Evolutionary conservation across 345 rosid species (phyloP), one percentile per base, ranked within the genome.

Genomic region (Laguncularia racemosa): DNA sequence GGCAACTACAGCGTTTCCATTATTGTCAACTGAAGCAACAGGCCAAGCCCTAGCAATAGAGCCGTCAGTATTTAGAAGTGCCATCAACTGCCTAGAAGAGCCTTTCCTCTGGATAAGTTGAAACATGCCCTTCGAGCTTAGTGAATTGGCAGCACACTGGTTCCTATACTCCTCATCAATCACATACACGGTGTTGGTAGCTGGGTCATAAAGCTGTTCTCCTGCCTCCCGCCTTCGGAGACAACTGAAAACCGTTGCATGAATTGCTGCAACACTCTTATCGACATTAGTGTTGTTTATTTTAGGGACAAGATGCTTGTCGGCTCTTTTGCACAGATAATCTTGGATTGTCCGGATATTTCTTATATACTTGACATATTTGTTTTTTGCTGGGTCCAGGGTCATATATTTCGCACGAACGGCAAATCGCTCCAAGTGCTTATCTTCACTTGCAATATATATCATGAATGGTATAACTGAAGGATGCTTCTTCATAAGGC

Each of bases 351-450:
- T 88, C 71, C 99, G 82, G 61, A 95, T 95, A 66, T 95, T 95
- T 23, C 87, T 77, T 38, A 95, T 90, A 65, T 90, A 95, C 65
- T 95, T 95, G 3, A 95, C 99, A 50, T 95, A 95, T 67, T 95
- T 90, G 69, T 95, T 95, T 70, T 90, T 95, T 1, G 87, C 92
- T 2, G 97, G 99, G 72, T 95, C 99, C 56, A 95, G 62, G 0
- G 99, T 90, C 99, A 95, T 95, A 76, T 95, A 95, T 83, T 95
- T 95, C 3, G 99, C 99, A 60, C 99, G 92, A 15, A 95, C 99
- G 0, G 99, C 99, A 62, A 95, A 95, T 21, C 99, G 73, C 67
- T 95, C 99, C 82, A 95, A 74, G 76, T 95, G 99, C 72, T 95
- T 95, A 67, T 87, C 96, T 77, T 95, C 99, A 61, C 81, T 95